Conservation (phyloP, 208 protist genomes). For the Vickermania spadyakhi region DNA sequence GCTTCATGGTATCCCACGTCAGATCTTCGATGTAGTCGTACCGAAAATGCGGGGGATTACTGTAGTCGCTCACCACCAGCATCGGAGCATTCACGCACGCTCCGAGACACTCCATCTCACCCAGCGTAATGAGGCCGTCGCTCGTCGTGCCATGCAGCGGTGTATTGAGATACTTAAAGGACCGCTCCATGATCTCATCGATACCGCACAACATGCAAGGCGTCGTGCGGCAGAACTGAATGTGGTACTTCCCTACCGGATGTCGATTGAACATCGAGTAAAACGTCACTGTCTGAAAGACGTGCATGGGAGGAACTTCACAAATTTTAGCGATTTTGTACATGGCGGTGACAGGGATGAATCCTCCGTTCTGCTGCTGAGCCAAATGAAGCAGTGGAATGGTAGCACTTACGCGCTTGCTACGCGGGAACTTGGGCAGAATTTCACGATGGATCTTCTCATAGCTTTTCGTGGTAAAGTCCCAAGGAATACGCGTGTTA, state of each 20-base stretch:
- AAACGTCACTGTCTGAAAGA: slow-evolving; percentile 90
- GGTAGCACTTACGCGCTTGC: slow-evolving; percentile 57
- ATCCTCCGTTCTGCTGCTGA: slow-evolving; percentile 86
- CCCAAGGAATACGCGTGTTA: slow-evolving; percentile 90
- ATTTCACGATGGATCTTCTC: slow-evolving; percentile 85
- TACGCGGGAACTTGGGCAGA: slow-evolving; percentile 88
- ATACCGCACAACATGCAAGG: slow-evolving; percentile 89
- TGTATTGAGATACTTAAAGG: slow-evolving; percentile 74
- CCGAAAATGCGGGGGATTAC: slow-evolving; percentile 74
- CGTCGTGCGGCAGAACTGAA: slow-evolving; percentile 91
- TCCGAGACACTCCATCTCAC: slow-evolving; percentile 93
- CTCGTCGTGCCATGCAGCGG: slow-evolving; percentile 79
- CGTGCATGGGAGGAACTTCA: slow-evolving; percentile 86
- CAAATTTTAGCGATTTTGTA: slow-evolving; percentile 92
- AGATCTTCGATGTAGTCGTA: slow-evolving; percentile 89
- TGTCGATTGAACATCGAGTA: slow-evolving; percentile 95
- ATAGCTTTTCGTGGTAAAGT: slow-evolving; percentile 87
- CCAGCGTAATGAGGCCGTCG: slow-evolving; percentile 85
- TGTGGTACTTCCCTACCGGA: slow-evolving; percentile 90
- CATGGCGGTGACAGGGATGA: slow-evolving; percentile 91
- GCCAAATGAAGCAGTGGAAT: slow-evolving; percentile 90
- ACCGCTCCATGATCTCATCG: slow-evolving; percentile 80
- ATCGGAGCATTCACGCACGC: slow-evolving; percentile 92
- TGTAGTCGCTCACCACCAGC: slow-evolving; percentile 91
- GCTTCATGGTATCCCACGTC: slow-evolving; percentile 80